A percentile compares a stretch with the other conserved stretches of the same genome.
Conservation (phyloP, 2,329 filamentous ascomycete species). For the Pyrenochaeta sp. region DNA sequence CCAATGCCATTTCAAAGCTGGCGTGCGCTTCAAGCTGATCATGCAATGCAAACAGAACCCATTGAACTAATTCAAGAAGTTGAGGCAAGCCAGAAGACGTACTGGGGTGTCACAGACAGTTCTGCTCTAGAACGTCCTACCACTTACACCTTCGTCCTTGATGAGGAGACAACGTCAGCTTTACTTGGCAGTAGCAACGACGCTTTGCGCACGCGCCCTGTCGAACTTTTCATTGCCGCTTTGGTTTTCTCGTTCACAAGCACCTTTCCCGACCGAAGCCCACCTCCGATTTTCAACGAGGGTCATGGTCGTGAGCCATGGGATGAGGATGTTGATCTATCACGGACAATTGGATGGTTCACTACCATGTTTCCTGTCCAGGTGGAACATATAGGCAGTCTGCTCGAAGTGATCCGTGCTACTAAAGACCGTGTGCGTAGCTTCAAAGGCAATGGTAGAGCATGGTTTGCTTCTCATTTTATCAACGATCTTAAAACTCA, state of each 20-base stretch:
- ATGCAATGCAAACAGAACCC: no score
- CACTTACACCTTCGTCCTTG: no score
- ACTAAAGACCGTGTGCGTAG: constrained; percentile 57
- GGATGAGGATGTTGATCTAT: constrained; percentile 38
- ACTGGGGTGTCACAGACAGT: no score
- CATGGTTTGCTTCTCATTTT: constrained; percentile 58
- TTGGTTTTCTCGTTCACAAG: constrained; percentile 53
- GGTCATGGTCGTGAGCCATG: constrained; percentile 33
- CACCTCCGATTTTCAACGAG: constrained; percentile 50
- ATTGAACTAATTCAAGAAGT: no score
- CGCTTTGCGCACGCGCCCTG: no score
- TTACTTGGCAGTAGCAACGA: no score
- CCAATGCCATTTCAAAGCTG: no score
- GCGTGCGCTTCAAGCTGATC: no score
- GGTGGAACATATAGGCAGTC: constrained; percentile 50
- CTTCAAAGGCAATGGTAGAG: constrained; percentile 54
- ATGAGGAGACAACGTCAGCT: no score
- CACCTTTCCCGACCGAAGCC: constrained; percentile 57
- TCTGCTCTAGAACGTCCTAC: no score
- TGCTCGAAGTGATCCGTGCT: constrained; percentile 35
- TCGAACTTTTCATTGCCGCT: constrained; percentile 33
- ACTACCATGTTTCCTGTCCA: constrained; percentile 27
- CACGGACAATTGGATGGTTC: constrained; percentile 34
- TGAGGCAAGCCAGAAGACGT: no score
- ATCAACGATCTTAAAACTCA: constrained; percentile 21